phyloP scores from a whole-genome alignment of 1,139 yeast species.

The Saccharomyces pastorianus region DNA sequence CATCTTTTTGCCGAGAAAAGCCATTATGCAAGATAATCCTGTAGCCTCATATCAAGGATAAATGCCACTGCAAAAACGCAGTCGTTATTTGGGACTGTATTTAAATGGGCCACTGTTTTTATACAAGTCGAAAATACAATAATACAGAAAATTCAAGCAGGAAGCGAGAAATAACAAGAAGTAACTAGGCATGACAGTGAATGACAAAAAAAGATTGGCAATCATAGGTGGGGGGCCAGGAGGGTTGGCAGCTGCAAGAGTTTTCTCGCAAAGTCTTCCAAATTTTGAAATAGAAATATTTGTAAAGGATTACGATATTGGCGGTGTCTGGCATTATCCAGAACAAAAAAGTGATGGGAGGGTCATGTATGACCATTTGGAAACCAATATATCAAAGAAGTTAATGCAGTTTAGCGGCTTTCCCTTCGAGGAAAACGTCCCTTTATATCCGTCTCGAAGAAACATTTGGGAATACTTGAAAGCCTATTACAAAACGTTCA shows the following conservation, averaged over 20 bases:
- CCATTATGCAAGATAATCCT: neutral
- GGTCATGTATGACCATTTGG: constrained; percentile 28
- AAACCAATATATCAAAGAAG: constrained; percentile 25
- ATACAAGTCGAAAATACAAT: neutral
- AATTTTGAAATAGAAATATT: constrained; percentile 18
- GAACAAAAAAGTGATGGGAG: constrained; percentile 14
- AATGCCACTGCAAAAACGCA: neutral
- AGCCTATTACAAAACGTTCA: constrained; percentile 15
- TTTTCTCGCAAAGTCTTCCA: constrained; percentile 19
- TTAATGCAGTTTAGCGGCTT: constrained; percentile 27
- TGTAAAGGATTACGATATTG: constrained; percentile 20
- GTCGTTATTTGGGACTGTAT: neutral
- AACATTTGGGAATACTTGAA: constrained; percentile 23
- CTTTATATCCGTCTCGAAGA: constrained; percentile 20
- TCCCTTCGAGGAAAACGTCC: constrained; percentile 19
- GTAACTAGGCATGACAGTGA: neutral
- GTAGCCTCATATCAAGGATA: neutral
- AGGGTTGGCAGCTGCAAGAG: constrained; percentile 28
- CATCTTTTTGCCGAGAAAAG: neutral
- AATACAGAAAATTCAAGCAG: neutral
- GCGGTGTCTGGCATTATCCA: constrained; percentile 30
- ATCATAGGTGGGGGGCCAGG: constrained; percentile 31
- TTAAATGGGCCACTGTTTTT: neutral
- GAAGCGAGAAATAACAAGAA: neutral
- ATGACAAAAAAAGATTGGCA: constrained; percentile 17